Conservation (phyloP, 2,329 filamentous ascomycete species). For the Cladosporium sp. region DNA sequence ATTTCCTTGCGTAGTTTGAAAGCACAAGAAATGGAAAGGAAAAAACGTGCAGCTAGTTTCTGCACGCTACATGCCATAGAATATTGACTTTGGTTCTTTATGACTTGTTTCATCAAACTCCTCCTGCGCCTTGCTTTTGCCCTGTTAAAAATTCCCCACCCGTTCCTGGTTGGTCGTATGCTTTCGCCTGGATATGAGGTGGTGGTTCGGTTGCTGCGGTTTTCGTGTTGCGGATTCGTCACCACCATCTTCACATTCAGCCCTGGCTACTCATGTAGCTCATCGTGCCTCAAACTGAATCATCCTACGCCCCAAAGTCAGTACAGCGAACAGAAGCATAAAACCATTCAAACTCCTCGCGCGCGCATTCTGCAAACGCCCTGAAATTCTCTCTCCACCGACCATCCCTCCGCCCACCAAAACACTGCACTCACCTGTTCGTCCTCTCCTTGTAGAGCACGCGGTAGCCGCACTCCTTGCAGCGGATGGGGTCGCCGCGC, state of each 20-base stretch:
- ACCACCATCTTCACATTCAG: not conserved
- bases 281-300: slow-evolving; percentile 96
- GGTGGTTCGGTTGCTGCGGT: not conserved
- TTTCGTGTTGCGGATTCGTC: not conserved
- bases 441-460: slow-evolving; percentile 98
- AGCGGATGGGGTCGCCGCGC: slow-evolving; percentile 78
- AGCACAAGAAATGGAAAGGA: slow-evolving; percentile 8
- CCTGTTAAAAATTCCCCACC: not conserved
- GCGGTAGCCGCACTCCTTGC: slow-evolving; percentile 90
- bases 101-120: slow-evolving; percentile 9
- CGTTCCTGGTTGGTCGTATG: not conserved
- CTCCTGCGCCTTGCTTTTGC: slow-evolving; percentile 19
- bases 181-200: not conserved
- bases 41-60: slow-evolving; percentile 14
- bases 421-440: slow-evolving; percentile 70
- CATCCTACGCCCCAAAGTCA: slow-evolving; percentile 64
- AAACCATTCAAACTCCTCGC: not conserved
- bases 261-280: slow-evolving; percentile 10
- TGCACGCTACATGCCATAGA: slow-evolving; percentile 5
- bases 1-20: not conserved
- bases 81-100: slow-evolving; percentile 17
- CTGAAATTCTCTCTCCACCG: not conserved
- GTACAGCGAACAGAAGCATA: not conserved
- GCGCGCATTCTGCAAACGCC: not conserved
- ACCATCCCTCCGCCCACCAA: not conserved